These are phyloP conservation scores for Diaporthe nobilis DNA, from an alignment of 2,329 filamentous ascomycete genomes.

Conservation along the genomic window DNA sequence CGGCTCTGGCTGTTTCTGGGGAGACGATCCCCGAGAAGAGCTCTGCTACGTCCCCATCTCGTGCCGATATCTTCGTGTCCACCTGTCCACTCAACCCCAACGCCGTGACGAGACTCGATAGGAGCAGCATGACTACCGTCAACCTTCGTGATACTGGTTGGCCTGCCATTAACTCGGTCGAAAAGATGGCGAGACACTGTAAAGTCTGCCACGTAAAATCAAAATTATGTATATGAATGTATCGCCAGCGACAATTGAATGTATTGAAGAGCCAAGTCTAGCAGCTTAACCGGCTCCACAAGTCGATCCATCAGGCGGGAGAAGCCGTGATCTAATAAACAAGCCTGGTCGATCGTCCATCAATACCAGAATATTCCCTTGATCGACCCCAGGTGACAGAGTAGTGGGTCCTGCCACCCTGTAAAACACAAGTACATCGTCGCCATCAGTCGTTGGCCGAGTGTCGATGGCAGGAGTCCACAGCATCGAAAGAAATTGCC, in stretches of 20 bases:
- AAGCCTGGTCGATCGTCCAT: not conserved
- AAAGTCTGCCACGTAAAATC: not conserved
- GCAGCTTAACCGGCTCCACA: not conserved
- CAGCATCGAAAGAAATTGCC: slow-evolving; percentile 13
- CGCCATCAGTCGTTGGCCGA: not conserved
- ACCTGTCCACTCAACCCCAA: not conserved
- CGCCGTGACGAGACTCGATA: not conserved
- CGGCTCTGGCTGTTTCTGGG: slow-evolving; percentile 22
- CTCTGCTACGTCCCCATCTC: not conserved
- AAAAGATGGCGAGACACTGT: not conserved
- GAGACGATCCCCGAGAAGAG: slow-evolving; percentile 22
- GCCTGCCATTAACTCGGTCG: not conserved
- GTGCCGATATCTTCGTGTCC: not conserved
- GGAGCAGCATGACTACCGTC: not conserved
- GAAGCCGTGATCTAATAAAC: slow-evolving; percentile 29
- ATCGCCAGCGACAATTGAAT: slow-evolving; percentile 29
- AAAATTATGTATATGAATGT: not conserved
- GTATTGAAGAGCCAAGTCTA: slow-evolving; percentile 18
- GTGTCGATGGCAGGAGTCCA: not conserved
- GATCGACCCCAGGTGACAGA: not conserved
- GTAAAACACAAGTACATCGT: slow-evolving; percentile 1
- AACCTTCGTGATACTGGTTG: slow-evolving; percentile 2
- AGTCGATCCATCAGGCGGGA: not conserved
- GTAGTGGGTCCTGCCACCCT: not conserved
- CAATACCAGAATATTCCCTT: not conserved